A percentile compares a stretch with the other conserved stretches of the same genome.
phyloP scores from a whole-genome alignment of 768 basidiomycete genomes.

The Lentinula edodes region DNA sequence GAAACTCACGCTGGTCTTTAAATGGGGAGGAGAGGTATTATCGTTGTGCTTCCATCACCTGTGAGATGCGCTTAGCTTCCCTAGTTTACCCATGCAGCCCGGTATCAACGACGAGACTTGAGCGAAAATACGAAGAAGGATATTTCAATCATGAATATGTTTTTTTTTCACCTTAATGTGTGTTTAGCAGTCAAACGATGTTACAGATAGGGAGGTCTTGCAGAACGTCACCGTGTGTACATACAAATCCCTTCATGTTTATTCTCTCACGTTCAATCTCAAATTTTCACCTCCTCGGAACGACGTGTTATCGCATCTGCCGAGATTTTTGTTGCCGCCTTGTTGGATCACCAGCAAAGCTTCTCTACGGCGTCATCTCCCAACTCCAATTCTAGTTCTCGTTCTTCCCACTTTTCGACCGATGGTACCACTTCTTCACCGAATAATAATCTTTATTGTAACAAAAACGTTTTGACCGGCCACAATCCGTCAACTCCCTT shows the following conservation, averaged over 20 bases:
- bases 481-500: constrained; percentile 38
- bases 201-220: constrained; percentile 81
- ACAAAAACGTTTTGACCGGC: constrained; percentile 25
- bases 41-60: background rate
- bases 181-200: background rate
- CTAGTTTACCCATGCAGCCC: constrained; percentile 92
- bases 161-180: background rate
- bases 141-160: constrained; percentile 95
- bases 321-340: constrained; percentile 88
- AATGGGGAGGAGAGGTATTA: constrained; percentile 93
- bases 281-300: constrained; percentile 96
- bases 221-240: constrained; percentile 81
- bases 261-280: background rate
- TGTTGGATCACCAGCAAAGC: constrained; percentile 56
- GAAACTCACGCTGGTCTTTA: constrained; percentile 94
- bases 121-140: constrained; percentile 95
- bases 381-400: constrained; percentile 32
- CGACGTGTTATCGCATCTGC: constrained; percentile 95
- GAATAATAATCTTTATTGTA: constrained; percentile 26
- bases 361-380: constrained; percentile 46
- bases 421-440: constrained; percentile 25
- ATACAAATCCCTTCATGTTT: background rate
- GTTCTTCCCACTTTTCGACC: constrained; percentile 39
- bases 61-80: background rate
- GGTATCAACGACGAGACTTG: constrained; percentile 93